Evolutionary conservation across 257 asterid genomes (phyloP), one percentile per base, ranked within the genome.

Genomic region (Penstemon davidsonii): DNA sequence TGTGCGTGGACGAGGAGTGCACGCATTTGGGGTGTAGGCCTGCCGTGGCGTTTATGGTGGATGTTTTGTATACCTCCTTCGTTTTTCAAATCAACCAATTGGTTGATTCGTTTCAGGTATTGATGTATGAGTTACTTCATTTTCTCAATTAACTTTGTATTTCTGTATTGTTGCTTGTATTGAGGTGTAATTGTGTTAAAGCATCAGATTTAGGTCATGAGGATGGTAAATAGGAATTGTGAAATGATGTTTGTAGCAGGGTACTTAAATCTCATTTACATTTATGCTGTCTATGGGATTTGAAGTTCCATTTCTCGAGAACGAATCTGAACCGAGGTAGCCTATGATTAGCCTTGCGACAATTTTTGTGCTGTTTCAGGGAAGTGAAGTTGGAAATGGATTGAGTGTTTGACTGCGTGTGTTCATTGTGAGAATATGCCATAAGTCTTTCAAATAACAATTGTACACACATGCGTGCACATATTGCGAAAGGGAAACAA

Each of bases 1-100:
- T 79, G 12, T 93, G 98, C 63, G 90, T 84, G 62, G 98, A 93
- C 70, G 91, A 85, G 19, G 92, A 86, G 60, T 93, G 98, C 82
- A 71, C 78, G 55, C 98, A 93, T 73, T 80, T 82, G 73, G 97
- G 94, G 37, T 93, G 98, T 61, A 81, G 88, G 75, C 98, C 98
- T 36, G 89, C 81, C 3, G 77, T 90, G 44, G 82, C 75, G 43
- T 88, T 88, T 78, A 59, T 84, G 85, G 86, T 79, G 73, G 94
- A 88, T 75, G 82, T 87, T 73, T 71, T 93, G 76, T 93, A 86
- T 74, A 78, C 85, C 12, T 81, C 98, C 18, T 85, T 73, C 62
- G 82, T 83, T 46, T 88, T 93, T 78, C 92, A 93, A 80, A 70
- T 90, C 77, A 60, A 69, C 3, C 92, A 88, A 64, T 67, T 93